Conservation (phyloP, 1,284 basidiomycete genomes). For the Entoloma clypeatum region DNA sequence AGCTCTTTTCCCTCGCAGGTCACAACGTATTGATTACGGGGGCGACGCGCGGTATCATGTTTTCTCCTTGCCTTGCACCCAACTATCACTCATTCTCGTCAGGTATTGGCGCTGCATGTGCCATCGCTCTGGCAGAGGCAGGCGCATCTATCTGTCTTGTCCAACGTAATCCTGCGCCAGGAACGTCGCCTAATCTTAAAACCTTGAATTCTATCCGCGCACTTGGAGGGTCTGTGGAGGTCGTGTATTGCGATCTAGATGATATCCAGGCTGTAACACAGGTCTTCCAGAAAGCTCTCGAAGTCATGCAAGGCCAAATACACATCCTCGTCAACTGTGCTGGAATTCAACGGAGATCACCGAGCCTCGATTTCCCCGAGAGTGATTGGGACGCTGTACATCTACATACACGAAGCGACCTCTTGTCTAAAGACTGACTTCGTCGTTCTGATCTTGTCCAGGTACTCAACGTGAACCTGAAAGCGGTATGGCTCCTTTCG, state of each 20-base stretch:
- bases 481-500: conserved; percentile 72
- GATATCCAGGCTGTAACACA: conserved; percentile 63
- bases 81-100: conserved; percentile 11
- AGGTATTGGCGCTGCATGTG: conserved; percentile 75
- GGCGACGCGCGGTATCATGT: conserved; percentile 53
- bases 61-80: conserved; percentile 13
- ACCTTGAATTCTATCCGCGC: conserved; percentile 55
- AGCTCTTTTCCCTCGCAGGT: conserved; percentile 58
- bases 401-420: no score
- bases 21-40: conserved; percentile 70
- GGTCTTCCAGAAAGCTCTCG: conserved; percentile 60
- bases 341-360: conserved; percentile 87
- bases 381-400: conserved; percentile 87
- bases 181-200: conserved; percentile 44
- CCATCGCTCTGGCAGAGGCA: conserved; percentile 69
- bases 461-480: conserved; percentile 78
- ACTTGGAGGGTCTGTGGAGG: conserved; percentile 39
- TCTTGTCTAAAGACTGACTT: no score
- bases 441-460: conserved; percentile 30
- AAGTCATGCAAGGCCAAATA: conserved; percentile 62
- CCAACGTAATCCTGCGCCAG: conserved; percentile 44
- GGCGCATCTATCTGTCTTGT: conserved; percentile 84
- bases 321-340: conserved; percentile 93
- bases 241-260: conserved; percentile 75
- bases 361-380: conserved; percentile 80